Evolutionary conservation across 176 grass and related monocot genomes (phyloP).

Genomic region (Paspalum vaginatum): DNA sequence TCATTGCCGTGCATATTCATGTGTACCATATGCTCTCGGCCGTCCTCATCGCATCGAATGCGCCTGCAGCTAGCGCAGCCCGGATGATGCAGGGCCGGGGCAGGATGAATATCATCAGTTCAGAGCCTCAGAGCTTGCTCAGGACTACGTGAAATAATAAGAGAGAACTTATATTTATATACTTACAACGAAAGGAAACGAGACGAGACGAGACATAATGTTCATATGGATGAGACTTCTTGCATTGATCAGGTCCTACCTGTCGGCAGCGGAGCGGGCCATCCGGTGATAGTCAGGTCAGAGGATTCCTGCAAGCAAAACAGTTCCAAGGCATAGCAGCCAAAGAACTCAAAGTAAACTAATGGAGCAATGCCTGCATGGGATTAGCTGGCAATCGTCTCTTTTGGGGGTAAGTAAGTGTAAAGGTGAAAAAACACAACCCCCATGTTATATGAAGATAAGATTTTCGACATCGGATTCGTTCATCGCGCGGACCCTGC

Average conservation of each 20-base stretch:
- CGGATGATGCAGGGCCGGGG: slow-evolving; percentile 6
- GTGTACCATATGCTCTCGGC: slow-evolving; percentile 34
- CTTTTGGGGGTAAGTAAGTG: slow-evolving; percentile 47
- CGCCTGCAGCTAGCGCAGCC: slow-evolving; percentile 29
- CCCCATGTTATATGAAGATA: slow-evolving; percentile 55
- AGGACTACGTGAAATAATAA: too few species aligned
- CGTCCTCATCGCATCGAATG: slow-evolving; percentile 27
- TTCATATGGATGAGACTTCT: slow-evolving; percentile 31
- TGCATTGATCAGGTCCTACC: slow-evolving; percentile 39
- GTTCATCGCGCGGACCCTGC: slow-evolving; percentile 41
- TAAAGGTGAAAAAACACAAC: slow-evolving; percentile 59
- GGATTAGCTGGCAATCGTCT: slow-evolving; percentile 69
- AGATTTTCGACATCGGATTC: slow-evolving; percentile 47
- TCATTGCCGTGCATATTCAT: slow-evolving; percentile 61
- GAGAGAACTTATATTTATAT: too few species aligned
- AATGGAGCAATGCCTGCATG: slow-evolving; percentile 56
- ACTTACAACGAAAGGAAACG: neutral
- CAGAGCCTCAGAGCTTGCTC: slow-evolving; percentile 1
- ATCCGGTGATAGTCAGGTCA: slow-evolving; percentile 31
- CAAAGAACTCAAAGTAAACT: slow-evolving; percentile 53
- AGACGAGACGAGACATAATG: slow-evolving; percentile 10
- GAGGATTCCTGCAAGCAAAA: slow-evolving; percentile 65
- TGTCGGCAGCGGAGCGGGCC: slow-evolving; percentile 44
- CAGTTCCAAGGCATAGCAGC: slow-evolving; percentile 56
- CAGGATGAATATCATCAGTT: slow-evolving; percentile 21